Conservation (phyloP, 108 stramenopile species). For the Pseudonitzschia multiseries region DNA sequence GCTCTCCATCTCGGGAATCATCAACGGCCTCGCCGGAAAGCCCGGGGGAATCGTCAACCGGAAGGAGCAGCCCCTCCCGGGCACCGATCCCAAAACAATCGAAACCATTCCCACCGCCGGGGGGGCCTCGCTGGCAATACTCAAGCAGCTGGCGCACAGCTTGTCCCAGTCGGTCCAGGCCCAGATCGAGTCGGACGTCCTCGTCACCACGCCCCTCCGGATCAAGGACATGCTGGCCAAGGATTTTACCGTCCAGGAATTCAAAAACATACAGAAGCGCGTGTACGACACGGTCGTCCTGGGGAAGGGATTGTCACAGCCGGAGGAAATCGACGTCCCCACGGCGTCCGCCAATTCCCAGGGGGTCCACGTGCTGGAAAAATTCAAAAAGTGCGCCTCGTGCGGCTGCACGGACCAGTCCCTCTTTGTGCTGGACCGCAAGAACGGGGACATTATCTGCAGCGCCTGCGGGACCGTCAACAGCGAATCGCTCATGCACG, state of each 20-base stretch:
- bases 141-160: constrained; percentile 31
- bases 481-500: constrained; percentile 83
- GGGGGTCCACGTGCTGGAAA: constrained; percentile 43
- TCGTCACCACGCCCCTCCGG: constrained; percentile 76
- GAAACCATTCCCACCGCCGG: constrained; percentile 27
- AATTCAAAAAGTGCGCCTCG: constrained; percentile 77
- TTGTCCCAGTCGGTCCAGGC: constrained; percentile 38
- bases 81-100: neutral
- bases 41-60: constrained; percentile 53
- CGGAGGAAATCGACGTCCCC: constrained; percentile 50
- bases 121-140: constrained; percentile 15
- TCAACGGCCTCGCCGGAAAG: constrained; percentile 67
- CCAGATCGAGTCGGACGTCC: constrained; percentile 71
- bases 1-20: constrained; percentile 65
- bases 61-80: neutral
- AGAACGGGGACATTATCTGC: constrained; percentile 89
- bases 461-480: constrained; percentile 80
- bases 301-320: constrained; percentile 62
- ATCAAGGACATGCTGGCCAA: constrained; percentile 77
- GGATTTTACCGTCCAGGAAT: constrained; percentile 59
- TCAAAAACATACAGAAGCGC: constrained; percentile 65
- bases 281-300: constrained; percentile 84
- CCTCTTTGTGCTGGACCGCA: constrained; percentile 71
- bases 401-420: constrained; percentile 88
- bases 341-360: constrained; percentile 38